These are phyloP conservation scores for Rhodotorula paludigena DNA, from an alignment of 768 basidiomycete genomes.

Conservation along the genomic window DNA sequence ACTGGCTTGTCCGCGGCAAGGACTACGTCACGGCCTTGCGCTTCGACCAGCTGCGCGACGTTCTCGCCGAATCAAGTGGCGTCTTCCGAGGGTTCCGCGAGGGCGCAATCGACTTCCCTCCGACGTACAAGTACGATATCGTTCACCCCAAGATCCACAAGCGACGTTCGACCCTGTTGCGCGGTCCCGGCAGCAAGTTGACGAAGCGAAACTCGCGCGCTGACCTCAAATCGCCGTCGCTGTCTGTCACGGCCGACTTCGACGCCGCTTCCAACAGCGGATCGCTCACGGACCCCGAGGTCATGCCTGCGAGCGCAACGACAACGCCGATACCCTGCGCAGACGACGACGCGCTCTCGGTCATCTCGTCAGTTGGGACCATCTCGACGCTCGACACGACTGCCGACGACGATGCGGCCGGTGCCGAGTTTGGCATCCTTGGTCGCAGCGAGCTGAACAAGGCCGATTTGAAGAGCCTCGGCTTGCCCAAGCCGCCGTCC, in stretches of 20 bases:
- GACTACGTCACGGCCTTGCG: constrained; percentile 79
- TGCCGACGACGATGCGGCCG: not conserved
- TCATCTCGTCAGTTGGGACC: constrained; percentile 23
- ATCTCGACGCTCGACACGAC: constrained; percentile 13
- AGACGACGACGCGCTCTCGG: constrained; percentile 20
- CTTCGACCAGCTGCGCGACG: constrained; percentile 77
- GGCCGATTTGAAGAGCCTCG: constrained; percentile 3
- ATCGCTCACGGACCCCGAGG: constrained; percentile 7
- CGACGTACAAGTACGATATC: constrained; percentile 88
- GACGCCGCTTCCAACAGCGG: not conserved
- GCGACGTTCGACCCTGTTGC: too few relatives aligned
- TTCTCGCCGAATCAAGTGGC: constrained; percentile 62
- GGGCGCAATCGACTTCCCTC: constrained; percentile 74
- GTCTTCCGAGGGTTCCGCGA: constrained; percentile 76
- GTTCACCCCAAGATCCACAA: constrained; percentile 59
- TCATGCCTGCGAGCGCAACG: not conserved
- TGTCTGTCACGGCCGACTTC: too few relatives aligned
- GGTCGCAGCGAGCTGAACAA: too few relatives aligned
- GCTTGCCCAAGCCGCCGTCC: constrained; percentile 10
- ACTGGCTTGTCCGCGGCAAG: constrained; percentile 81
- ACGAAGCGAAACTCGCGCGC: too few relatives aligned
- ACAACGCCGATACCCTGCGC: not conserved
- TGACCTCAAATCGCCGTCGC: too few relatives aligned
- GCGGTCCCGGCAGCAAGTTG: too few relatives aligned
- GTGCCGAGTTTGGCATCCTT: too few relatives aligned